phyloP scores from a whole-genome alignment of 306 rosid genomes.

The Acmispon strigosus region DNA sequence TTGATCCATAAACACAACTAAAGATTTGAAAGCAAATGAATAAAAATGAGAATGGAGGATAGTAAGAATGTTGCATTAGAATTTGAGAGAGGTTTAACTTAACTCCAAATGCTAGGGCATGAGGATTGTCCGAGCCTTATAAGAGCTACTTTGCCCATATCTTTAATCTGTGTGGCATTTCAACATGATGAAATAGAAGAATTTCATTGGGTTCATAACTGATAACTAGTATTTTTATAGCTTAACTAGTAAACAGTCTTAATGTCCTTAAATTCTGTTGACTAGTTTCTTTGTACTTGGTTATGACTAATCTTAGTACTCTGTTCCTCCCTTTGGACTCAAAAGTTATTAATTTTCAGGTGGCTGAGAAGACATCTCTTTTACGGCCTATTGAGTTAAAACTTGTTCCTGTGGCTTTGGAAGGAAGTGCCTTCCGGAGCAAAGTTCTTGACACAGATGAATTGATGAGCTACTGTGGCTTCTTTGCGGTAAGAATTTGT shows the following conservation, averaged over 20 bases:
- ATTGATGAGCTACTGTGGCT: conserved; percentile 76
- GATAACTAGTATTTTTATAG: not conserved
- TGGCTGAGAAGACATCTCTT: conserved; percentile 84
- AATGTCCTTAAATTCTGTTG: not conserved
- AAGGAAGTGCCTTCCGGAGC: conserved; percentile 83
- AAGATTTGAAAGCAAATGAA: not conserved
- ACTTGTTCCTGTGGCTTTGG: conserved; percentile 89
- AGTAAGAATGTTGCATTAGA: not conserved
- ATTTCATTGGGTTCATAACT: conserved; percentile 1
- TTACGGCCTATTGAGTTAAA: conserved; percentile 87
- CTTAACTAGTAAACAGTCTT: not conserved
- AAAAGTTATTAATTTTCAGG: conserved; percentile 47
- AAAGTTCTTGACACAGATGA: conserved; percentile 89
- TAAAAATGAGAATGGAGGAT: not conserved
- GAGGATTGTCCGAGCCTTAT: no score
- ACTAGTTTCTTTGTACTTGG: conserved; percentile 1
- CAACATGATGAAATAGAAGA: not conserved
- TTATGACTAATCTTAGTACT: not conserved
- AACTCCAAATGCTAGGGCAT: no score
- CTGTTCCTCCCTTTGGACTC: conserved; percentile 13
- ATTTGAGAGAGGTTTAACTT: no score
- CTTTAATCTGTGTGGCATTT: no score
- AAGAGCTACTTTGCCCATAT: no score
- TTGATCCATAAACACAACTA: not conserved
- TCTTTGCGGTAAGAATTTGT: conserved; percentile 68